Conservation (phyloP, 345 rosid species). For the Pistacia integerrima region DNA sequence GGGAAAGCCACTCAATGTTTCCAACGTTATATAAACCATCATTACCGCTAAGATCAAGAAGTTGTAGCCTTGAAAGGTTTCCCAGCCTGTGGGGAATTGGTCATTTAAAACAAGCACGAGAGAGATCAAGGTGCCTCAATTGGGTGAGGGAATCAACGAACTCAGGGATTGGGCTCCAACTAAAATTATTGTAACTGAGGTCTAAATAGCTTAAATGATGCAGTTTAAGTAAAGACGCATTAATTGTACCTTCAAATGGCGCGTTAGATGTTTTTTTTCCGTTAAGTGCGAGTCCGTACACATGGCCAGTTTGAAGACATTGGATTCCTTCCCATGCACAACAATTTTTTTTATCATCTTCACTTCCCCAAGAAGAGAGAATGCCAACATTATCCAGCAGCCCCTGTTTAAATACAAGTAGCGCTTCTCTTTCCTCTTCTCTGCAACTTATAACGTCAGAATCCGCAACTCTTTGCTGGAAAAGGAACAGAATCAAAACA, state of each 20-base stretch:
- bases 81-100: slow-evolving; percentile 8
- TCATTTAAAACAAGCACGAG: neutral
- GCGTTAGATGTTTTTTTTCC: too few relatives aligned
- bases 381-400: too few relatives aligned
- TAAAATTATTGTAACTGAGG: neutral
- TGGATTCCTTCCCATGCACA: slow-evolving; percentile 26
- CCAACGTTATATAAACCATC: neutral
- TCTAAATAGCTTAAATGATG: neutral
- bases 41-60: slow-evolving; percentile 9
- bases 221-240: neutral
- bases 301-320: neutral
- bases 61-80: slow-evolving; percentile 14
- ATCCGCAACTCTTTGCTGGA: too few relatives aligned
- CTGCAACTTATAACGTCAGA: too few relatives aligned
- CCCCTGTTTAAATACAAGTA: too few relatives aligned
- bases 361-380: too few relatives aligned
- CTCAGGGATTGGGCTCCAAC: neutral
- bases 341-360: slow-evolving; percentile 8
- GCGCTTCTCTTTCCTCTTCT: too few relatives aligned
- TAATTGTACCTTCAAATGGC: neutral
- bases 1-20: slow-evolving; percentile 12
- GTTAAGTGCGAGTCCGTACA: slow-evolving; percentile 12
- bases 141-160: neutral
- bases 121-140: neutral
- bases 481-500: too few relatives aligned